These are phyloP conservation scores for Pseudomicrostroma phylloplanum DNA, from an alignment of 1,284 basidiomycete genomes.

Conservation along the genomic window DNA sequence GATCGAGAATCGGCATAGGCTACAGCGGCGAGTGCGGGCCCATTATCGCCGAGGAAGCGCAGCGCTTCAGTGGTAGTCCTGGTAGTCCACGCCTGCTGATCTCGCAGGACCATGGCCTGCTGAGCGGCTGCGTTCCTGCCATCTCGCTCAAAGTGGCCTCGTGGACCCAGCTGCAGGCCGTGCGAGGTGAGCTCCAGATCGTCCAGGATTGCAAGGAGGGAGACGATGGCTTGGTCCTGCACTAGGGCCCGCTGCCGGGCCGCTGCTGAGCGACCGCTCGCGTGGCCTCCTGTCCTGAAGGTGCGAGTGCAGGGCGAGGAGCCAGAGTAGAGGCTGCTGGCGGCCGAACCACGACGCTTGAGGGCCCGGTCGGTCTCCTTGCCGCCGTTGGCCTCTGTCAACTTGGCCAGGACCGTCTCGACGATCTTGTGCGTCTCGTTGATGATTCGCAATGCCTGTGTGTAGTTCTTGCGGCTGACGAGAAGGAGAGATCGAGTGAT, in stretches of 20 bases:
- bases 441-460: conserved; percentile 35
- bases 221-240: conserved; percentile 29
- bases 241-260: conserved; percentile 29
- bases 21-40: conserved; percentile 31
- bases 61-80: conserved; percentile 34
- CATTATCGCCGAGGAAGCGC: conserved; percentile 38
- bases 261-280: conserved; percentile 12
- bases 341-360: conserved; percentile 3
- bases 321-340: background rate
- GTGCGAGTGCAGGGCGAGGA: background rate
- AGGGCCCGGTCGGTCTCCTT: conserved; percentile 19
- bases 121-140: conserved; percentile 42
- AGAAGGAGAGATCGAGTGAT: conserved; percentile 42
- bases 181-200: conserved; percentile 38
- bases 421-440: conserved; percentile 42
- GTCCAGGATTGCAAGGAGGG: conserved; percentile 39
- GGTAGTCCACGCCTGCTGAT: conserved; percentile 44
- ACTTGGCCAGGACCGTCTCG: conserved; percentile 38
- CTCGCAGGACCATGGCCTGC: conserved; percentile 43
- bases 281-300: background rate
- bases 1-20: conserved; percentile 14
- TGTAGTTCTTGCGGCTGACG: conserved; percentile 37
- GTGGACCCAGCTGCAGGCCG: conserved; percentile 24
- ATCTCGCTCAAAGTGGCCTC: conserved; percentile 35
- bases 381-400: conserved; percentile 13